Base-by-base conservation (phyloP, 2,329 filamentous ascomycete species). In the Trichoderma pleuroti region DNA sequence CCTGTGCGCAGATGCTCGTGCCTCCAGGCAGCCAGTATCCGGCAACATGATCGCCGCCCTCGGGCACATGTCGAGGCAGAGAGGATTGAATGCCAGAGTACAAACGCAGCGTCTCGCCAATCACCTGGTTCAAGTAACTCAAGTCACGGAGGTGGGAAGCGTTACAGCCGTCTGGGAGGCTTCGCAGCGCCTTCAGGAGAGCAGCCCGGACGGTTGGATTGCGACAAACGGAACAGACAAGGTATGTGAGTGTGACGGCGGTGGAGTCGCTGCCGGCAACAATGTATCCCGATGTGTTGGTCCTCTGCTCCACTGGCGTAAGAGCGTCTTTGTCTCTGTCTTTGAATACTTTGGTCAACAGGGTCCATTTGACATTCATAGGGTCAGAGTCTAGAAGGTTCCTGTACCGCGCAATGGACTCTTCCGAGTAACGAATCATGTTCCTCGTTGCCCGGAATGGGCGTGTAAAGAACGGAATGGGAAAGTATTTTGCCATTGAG, bases 221-320 rank as follows among this genome's bases (percentile, higher is more conserved):
- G 18, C 74, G 72, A 65, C 78, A 81, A 10, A 84, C 75, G 6
- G 76, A 74, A 81, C 82, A 86, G 7, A 83, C 73, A 0, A 85
- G 75, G 69, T 86, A 87, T 0, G 85, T 87, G 56, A 87, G 72
- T 0, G 84, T 84, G 14, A 81, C 79, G 1, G 85, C 82, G 0
- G 86, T 87, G 0, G 86, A 88, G 70, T 87, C 85, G 46, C 80
- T 85, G 2, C 86, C 86, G 1, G 85, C 86, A 5, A 84, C 70
- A 59, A 87, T 86, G 72, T 84, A 85, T 0, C 73, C 75, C 8
- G 79, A 77, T 0, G 84, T 84, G 59, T 85, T 82, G 18, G 74
- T 73, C 4, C 74, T 70, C 1, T 85, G 78, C 28, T 86, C 82
- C 1, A 73, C 26, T 12, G 73, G 74, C 3, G 73, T 60, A 12